Percentiles rank a stretch among this genome's conserved stretches.
Conservation (phyloP, 768 basidiomycete species). For the Termitomyces sp. region DNA sequence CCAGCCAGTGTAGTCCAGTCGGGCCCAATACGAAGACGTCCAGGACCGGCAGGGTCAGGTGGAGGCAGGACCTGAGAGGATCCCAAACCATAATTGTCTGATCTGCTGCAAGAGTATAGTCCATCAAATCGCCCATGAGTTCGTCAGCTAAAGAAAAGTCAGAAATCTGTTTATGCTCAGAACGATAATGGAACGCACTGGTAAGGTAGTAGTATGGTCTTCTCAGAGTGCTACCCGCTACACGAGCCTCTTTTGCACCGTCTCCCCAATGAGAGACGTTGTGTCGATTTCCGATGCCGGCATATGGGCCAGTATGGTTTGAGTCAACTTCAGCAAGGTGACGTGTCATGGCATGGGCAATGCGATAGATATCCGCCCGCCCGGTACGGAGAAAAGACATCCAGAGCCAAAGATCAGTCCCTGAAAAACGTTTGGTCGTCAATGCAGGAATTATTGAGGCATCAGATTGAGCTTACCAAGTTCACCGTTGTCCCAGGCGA, state of each 20-base stretch:
- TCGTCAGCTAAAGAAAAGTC: constrained; percentile 23
- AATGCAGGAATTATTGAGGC: background rate
- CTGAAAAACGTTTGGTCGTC: constrained; percentile 6
- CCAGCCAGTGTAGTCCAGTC: constrained; percentile 33
- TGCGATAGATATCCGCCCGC: constrained; percentile 27
- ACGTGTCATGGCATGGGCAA: constrained; percentile 30
- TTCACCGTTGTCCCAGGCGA: constrained; percentile 33
- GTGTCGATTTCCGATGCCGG: constrained; percentile 29
- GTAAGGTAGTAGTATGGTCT: constrained; percentile 33
- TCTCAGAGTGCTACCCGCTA: constrained; percentile 27
- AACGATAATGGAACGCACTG: constrained; percentile 13
- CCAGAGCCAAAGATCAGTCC: constrained; percentile 25
- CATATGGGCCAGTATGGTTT: constrained; percentile 31
- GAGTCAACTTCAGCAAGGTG: constrained; percentile 32
- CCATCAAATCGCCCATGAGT: constrained; percentile 32
- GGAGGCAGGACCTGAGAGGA: constrained; percentile 26
- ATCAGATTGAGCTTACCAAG: constrained; percentile 17
- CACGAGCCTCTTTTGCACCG: constrained; percentile 32
- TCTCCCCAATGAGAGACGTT: constrained; percentile 36
- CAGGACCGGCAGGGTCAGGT: constrained; percentile 28
- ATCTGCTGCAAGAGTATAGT: constrained; percentile 28
- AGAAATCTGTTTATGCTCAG: background rate
- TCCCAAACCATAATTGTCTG: constrained; percentile 34
- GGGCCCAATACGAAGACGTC: constrained; percentile 29
- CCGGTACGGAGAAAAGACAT: constrained; percentile 34